phyloP scores from a whole-genome alignment of 1,284 basidiomycete species.

The Heterobasidion parviporum region DNA sequence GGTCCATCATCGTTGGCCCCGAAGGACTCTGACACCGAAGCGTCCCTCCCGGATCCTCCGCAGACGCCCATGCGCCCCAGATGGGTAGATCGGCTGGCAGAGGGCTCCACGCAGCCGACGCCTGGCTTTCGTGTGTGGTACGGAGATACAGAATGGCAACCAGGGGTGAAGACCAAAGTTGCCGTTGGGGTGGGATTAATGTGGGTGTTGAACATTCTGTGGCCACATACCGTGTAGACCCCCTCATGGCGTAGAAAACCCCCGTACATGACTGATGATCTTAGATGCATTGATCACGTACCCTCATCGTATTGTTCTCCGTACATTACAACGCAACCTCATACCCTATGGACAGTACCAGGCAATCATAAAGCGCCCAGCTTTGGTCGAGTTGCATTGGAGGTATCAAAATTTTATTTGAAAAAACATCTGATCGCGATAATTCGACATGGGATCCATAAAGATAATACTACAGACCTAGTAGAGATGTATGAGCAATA shows the following conservation, averaged over 20 bases:
- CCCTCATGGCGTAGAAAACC: no score
- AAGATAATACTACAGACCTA: neutral
- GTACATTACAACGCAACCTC: no score
- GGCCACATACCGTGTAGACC: constrained; percentile 30
- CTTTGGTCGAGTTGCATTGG: neutral
- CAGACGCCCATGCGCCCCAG: constrained; percentile 32
- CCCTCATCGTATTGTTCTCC: neutral
- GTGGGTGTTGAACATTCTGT: constrained; percentile 52
- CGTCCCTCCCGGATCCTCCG: constrained; percentile 15
- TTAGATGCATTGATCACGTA: neutral
- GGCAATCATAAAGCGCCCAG: neutral
- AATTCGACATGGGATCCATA: no score
- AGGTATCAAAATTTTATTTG: neutral
- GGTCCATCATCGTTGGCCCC: neutral
- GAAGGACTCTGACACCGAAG: constrained; percentile 16
- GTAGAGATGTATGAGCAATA: neutral
- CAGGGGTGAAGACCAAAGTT: constrained; percentile 27
- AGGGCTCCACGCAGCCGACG: constrained; percentile 20
- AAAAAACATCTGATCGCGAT: neutral
- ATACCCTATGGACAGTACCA: no score
- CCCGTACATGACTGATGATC: neutral
- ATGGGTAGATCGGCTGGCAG: constrained; percentile 51
- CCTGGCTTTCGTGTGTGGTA: constrained; percentile 23
- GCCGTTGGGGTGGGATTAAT: constrained; percentile 29
- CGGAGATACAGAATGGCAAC: constrained; percentile 21